Conservation (phyloP, 1,139 yeast genomes). For the Taiozyma sp. region DNA sequence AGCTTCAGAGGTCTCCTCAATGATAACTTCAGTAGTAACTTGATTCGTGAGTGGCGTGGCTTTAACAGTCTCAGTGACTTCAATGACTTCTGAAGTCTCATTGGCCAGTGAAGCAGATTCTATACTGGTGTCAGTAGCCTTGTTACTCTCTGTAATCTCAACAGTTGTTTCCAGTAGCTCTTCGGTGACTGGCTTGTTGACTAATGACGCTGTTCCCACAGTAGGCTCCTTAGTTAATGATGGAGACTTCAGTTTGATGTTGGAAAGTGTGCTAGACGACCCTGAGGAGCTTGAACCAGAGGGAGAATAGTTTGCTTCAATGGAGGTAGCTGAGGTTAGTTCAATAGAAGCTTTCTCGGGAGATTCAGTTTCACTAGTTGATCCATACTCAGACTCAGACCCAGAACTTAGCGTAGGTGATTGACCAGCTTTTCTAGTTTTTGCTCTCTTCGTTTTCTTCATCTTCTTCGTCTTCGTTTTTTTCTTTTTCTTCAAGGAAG, state of each 20-base stretch:
- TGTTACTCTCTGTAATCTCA: background rate
- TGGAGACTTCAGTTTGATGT: background rate
- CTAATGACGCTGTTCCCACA: background rate
- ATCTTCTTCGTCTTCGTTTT: background rate
- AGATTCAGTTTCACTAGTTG: background rate
- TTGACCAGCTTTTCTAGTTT: background rate
- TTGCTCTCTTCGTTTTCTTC: background rate
- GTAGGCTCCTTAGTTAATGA: background rate
- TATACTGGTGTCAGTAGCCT: background rate
- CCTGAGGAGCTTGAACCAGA: background rate
- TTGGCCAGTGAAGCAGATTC: background rate
- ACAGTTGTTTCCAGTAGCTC: background rate
- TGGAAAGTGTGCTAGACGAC: background rate
- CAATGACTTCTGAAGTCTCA: background rate
- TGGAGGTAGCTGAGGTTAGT: background rate
- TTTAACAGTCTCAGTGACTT: background rate
- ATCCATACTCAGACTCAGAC: background rate
- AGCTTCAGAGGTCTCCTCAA: background rate
- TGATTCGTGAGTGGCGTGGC: background rate
- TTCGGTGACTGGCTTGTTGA: background rate
- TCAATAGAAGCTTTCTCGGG: background rate
- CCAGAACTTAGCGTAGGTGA: background rate
- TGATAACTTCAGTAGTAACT: background rate
- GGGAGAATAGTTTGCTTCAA: background rate
- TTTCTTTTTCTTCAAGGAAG: slow-evolving; percentile 1